A percentile compares a stretch with the other conserved stretches of the same genome.
These are phyloP conservation scores for Pyrrhoderma noxium DNA, from an alignment of 1,284 basidiomycete genomes.

Conservation along the genomic window DNA sequence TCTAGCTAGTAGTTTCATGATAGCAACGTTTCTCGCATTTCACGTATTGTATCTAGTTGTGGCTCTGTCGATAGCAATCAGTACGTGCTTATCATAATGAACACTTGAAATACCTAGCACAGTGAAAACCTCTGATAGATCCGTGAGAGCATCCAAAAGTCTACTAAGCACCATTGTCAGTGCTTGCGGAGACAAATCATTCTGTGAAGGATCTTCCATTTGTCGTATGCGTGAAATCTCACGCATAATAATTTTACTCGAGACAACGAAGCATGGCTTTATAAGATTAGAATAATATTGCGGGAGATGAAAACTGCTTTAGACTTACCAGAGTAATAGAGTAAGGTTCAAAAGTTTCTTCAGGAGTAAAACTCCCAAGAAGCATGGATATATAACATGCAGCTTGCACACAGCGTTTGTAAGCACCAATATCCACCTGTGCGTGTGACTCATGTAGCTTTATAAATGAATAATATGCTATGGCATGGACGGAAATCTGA, in stretches of 20 bases:
- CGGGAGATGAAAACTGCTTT: not conserved
- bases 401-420: conserved; percentile 15
- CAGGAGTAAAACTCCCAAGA: conserved; percentile 3
- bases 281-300: not conserved
- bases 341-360: conserved; percentile 4
- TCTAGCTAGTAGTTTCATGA: too few relatives aligned
- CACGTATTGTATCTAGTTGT: too few relatives aligned
- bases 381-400: conserved; percentile 14
- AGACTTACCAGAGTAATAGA: conserved; percentile 8
- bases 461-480: conserved; percentile 12
- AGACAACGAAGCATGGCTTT: conserved; percentile 10
- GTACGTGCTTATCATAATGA: not conserved
- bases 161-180: conserved; percentile 8
- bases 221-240: conserved; percentile 11
- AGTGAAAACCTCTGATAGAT: conserved; percentile 8
- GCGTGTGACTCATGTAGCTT: conserved; percentile 12
- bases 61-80: too few relatives aligned
- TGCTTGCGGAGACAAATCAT: conserved; percentile 1
- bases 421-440: conserved; percentile 8
- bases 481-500: conserved; percentile 10
- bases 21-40: too few relatives aligned
- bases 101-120: conserved; percentile 2
- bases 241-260: conserved; percentile 14
- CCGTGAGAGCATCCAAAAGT: conserved; percentile 3
- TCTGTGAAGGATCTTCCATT: not conserved